Conservation (phyloP, 495 filamentous ascomycete genomes). For the Lophiostoma macrostomum region DNA sequence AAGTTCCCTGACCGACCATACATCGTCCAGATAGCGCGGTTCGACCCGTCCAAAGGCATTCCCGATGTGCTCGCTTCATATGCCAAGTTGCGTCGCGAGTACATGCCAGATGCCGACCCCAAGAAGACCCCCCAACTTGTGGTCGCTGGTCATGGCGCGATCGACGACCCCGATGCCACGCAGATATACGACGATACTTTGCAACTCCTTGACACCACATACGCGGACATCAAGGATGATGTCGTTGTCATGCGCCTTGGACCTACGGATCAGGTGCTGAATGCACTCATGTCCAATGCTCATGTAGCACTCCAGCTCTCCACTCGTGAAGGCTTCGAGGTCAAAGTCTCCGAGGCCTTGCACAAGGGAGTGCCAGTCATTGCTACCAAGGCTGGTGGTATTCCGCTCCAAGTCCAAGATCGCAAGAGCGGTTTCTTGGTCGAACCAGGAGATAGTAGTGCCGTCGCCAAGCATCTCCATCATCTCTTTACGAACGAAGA, state of each 20-base stretch:
- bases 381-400: slow-evolving; percentile 73
- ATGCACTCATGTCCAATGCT: slow-evolving; percentile 72
- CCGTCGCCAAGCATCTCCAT: slow-evolving; percentile 68
- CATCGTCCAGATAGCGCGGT: slow-evolving; percentile 79
- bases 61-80: slow-evolving; percentile 76
- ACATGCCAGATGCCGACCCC: slow-evolving; percentile 46
- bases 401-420: slow-evolving; percentile 76
- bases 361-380: slow-evolving; percentile 84
- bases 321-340: slow-evolving; percentile 82
- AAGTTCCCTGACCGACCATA: slow-evolving; percentile 70
- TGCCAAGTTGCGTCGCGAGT: slow-evolving; percentile 63
- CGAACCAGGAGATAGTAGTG: slow-evolving; percentile 65
- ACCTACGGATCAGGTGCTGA: slow-evolving; percentile 77
- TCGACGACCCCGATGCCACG: slow-evolving; percentile 81
- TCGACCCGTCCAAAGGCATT: slow-evolving; percentile 86
- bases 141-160: slow-evolving; percentile 74
- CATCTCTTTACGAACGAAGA: slow-evolving; percentile 65
- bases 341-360: slow-evolving; percentile 84
- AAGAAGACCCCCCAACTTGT: slow-evolving; percentile 67
- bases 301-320: slow-evolving; percentile 76
- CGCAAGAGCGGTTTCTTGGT: slow-evolving; percentile 75
- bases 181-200: slow-evolving; percentile 71
- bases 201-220: slow-evolving; percentile 57
- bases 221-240: slow-evolving; percentile 51
- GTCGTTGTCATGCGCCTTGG: slow-evolving; percentile 75